These are phyloP conservation scores for Monosporozyma yasuniensis DNA, from an alignment of 805 yeast species.

Conservation along the genomic window DNA sequence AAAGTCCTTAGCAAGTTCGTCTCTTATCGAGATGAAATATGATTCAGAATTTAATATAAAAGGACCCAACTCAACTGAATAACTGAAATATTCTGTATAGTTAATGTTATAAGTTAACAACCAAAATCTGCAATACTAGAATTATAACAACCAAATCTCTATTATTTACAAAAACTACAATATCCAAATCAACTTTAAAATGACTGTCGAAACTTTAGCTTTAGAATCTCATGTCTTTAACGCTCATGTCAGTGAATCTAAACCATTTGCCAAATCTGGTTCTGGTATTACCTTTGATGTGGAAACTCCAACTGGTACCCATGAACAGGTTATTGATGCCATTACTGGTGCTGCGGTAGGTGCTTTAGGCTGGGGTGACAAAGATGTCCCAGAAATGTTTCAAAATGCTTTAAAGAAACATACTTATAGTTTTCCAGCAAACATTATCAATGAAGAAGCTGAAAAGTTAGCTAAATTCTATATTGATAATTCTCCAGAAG, in stretches of 20 bases:
- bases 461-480: conserved; percentile 38
- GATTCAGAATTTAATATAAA: too few species aligned
- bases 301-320: conserved; percentile 34
- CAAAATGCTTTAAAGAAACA: conserved; percentile 32
- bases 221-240: conserved; percentile 36
- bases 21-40: too few species aligned
- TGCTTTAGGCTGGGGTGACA: conserved; percentile 38
- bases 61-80: too few species aligned
- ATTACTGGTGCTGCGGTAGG: conserved; percentile 49
- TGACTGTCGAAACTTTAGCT: conserved; percentile 7
- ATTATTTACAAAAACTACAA: too few species aligned
- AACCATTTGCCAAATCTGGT: conserved; percentile 36
- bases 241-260: conserved; percentile 32
- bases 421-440: conserved; percentile 33
- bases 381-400: conserved; percentile 29
- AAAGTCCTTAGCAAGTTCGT: too few species aligned
- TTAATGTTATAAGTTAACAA: too few species aligned
- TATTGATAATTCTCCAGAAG: conserved; percentile 33
- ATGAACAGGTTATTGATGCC: conserved; percentile 34
- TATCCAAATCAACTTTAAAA: too few species aligned
- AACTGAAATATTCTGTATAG: too few species aligned
- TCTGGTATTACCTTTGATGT: conserved; percentile 36
- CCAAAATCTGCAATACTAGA: too few species aligned
- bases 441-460: conserved; percentile 31
- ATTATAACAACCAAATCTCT: too few species aligned